Percentiles rank a stretch among this genome's conserved stretches.
Evolutionary conservation across 2,329 filamentous ascomycete species (phyloP).

Genomic region (Clarireedia sp.): DNA sequence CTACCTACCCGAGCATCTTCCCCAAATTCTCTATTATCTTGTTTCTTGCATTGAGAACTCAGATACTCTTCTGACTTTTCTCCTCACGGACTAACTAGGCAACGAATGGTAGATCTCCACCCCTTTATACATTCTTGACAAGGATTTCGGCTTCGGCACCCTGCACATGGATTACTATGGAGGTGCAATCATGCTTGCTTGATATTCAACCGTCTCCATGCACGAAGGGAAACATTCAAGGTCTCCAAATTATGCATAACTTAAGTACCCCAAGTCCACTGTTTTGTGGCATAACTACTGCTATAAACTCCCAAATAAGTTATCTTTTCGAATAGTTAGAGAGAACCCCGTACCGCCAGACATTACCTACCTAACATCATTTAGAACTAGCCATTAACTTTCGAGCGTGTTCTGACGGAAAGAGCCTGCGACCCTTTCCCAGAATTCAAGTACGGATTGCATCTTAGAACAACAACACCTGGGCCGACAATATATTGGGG

Average conservation of each 20-base stretch:
- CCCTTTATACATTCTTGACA: not conserved
- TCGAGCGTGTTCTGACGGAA: not conserved
- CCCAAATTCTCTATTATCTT: no score
- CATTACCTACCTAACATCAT: not conserved
- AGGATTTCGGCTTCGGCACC: not conserved
- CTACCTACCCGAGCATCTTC: no score
- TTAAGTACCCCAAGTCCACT: not conserved
- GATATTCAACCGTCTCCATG: not conserved
- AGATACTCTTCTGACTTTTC: no score
- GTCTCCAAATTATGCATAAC: constrained; percentile 5
- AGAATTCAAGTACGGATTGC: constrained; percentile 5
- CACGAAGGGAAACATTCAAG: not conserved
- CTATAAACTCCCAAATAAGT: no score
- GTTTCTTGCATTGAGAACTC: no score
- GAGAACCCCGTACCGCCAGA: not conserved
- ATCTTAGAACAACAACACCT: constrained; percentile 1
- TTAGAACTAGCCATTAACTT: no score
- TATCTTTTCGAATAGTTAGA: no score
- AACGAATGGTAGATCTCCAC: not conserved
- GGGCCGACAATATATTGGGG: not conserved
- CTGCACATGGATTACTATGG: no score
- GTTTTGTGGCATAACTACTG: constrained; percentile 4
- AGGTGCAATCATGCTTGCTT: no score
- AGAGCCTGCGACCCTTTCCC: not conserved
- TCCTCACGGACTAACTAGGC: no score